phyloP scores from a whole-genome alignment of 1,284 basidiomycete species.

The Leccinum fuscescens region DNA sequence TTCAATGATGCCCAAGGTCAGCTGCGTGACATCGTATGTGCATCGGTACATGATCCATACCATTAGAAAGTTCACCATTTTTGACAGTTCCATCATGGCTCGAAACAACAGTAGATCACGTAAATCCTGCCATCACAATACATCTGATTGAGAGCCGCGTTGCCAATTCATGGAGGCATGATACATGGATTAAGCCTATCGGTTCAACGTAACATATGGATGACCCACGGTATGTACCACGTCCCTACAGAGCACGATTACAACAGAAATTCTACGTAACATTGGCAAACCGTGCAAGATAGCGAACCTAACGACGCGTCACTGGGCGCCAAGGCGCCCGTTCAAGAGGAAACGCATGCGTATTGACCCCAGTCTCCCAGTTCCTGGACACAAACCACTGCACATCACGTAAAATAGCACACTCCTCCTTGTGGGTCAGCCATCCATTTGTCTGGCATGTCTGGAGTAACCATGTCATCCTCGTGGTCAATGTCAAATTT shows the following conservation, averaged over 20 bases:
- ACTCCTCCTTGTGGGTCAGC: conserved; percentile 24
- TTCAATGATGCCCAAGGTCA: conserved; percentile 86
- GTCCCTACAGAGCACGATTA: background rate
- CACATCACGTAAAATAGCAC: conserved; percentile 24
- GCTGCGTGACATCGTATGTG: conserved; percentile 76
- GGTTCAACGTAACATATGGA: conserved; percentile 1
- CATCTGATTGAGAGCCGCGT: conserved; percentile 3
- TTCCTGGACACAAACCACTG: conserved; percentile 32
- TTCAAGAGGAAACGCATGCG: conserved; percentile 24
- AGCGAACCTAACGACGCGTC: conserved; percentile 7
- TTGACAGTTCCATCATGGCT: conserved; percentile 61
- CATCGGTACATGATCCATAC: background rate
- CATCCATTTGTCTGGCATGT: conserved; percentile 26
- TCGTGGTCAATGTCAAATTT: background rate
- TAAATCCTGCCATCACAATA: conserved; percentile 9
- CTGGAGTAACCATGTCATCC: conserved; percentile 17
- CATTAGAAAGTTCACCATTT: conserved; percentile 1
- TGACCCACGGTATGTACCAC: conserved; percentile 3
- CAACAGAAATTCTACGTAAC: background rate
- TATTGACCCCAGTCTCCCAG: conserved; percentile 22
- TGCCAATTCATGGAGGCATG: background rate
- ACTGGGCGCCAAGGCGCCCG: conserved; percentile 15
- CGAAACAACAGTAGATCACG: conserved; percentile 43
- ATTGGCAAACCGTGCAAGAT: background rate
- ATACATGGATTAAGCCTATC: conserved; percentile 2